phyloP scores from a whole-genome alignment of 768 basidiomycete species.

The Serpula lacrymans region DNA sequence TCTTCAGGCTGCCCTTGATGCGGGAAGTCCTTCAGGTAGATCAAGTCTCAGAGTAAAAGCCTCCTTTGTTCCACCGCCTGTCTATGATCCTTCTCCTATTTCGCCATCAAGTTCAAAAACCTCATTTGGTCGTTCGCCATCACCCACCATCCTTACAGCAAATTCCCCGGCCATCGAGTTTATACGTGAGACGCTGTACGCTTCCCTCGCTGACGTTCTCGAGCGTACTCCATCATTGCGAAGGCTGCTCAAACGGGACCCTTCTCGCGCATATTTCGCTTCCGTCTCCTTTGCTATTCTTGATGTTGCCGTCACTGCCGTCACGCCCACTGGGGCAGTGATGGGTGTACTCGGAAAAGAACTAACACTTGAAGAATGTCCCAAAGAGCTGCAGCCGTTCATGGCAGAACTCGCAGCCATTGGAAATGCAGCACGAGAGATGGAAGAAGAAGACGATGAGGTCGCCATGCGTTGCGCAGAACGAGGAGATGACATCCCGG shows the following conservation, averaged over 20 bases:
- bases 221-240: constrained; percentile 53
- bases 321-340: constrained; percentile 30
- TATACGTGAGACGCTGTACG: constrained; percentile 87
- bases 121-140: constrained; percentile 40
- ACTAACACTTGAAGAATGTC: constrained; percentile 60
- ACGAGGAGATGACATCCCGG: constrained; percentile 30
- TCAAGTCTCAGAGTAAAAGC: constrained; percentile 41
- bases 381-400: constrained; percentile 59
- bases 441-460: constrained; percentile 53
- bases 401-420: constrained; percentile 63
- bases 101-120: constrained; percentile 18
- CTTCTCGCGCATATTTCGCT: constrained; percentile 75
- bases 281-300: constrained; percentile 72
- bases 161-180: constrained; percentile 58
- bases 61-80: constrained; percentile 69
- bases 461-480: constrained; percentile 41
- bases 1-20: constrained; percentile 76
- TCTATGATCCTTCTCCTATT: constrained; percentile 39
- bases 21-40: constrained; percentile 38
- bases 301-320: constrained; percentile 52
- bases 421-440: constrained; percentile 43
- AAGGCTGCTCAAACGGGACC: constrained; percentile 55
- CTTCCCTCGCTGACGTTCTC: constrained; percentile 70
- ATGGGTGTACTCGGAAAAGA: constrained; percentile 53
- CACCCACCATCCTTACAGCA: constrained; percentile 43